Base-by-base conservation (phyloP, 257 asterid species). In the Forsythia suspensa region DNA sequence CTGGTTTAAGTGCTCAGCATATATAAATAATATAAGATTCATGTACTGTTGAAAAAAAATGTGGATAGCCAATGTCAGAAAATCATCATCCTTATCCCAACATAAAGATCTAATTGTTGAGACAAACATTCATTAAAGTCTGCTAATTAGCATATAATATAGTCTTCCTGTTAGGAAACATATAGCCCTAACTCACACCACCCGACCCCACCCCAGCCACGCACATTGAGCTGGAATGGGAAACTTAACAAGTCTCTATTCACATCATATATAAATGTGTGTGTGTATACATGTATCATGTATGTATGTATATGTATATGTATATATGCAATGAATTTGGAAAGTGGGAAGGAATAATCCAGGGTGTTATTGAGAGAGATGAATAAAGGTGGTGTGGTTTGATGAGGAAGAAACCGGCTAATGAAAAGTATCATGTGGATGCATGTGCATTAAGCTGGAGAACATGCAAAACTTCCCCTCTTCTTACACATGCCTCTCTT, bases 311-410 rank as follows among this genome's bases (percentile, higher is more conserved):
- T 52, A 13, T 43, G 51, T 43, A 18, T n/a, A n/a, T 16, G 21
- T 55, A 55, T 1, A 7, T 55, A 20, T 20, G 86, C 92, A 85
- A 76, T 89, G 96, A 88, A 91, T 76, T 85, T 85, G 89, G 89
- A 88, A 91, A 88, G 82, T 57, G 73, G 72, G 34, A 86, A 66
- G 91, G 96, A 91, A 91, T 89, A 91, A 91, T 85, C 86, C 91
- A 91, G 92, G 82, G 88, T 88, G 92, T 89, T n/a, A 21, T 65
- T 39, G 77, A 51, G 65, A n/a, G 59, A 72, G 55, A 79, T 36
- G 24, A 78, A 81, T 63, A 65, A 77, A 46, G 79, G 78, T 40
- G 77, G 80, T 79, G 80, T 70, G 75, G 84, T 46, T 55, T 73
- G 78, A 63, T 63, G 71, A 66, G 63, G 78, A 52, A 81, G 72